These are phyloP conservation scores for Dictyostelium firmibasis DNA, from an alignment of 78 protist genomes.

Conservation along the genomic window DNA sequence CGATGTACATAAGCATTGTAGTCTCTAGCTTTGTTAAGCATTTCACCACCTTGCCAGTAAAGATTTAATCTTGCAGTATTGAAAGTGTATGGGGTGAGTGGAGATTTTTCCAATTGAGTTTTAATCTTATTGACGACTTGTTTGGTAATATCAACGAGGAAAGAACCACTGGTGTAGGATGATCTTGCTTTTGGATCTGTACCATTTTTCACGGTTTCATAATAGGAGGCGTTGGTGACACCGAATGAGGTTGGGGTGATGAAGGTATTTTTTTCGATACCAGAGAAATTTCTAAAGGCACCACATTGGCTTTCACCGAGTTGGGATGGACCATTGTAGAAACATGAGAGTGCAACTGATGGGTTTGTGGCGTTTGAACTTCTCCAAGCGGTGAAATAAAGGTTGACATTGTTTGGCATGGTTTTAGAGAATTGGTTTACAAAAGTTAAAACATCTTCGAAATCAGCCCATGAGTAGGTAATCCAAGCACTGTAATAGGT, in stretches of 20 bases:
- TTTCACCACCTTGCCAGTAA: constrained; percentile 68
- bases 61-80: constrained; percentile 51
- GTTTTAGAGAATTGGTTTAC: constrained; percentile 9
- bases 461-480: constrained; percentile 23
- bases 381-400: constrained; percentile 47
- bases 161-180: constrained; percentile 48
- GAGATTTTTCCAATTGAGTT: constrained; percentile 17
- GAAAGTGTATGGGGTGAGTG: constrained; percentile 27
- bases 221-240: neutral
- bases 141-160: neutral
- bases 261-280: neutral
- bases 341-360: constrained; percentile 46
- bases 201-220: constrained; percentile 40
- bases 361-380: constrained; percentile 7
- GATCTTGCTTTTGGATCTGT: constrained; percentile 63
- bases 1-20: constrained; percentile 39
- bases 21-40: constrained; percentile 18
- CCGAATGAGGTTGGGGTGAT: neutral
- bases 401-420: constrained; percentile 24
- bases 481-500: constrained; percentile 51
- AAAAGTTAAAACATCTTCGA: constrained; percentile 22
- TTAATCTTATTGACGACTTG: neutral
- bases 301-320: constrained; percentile 27
- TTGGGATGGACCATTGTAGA: constrained; percentile 17
- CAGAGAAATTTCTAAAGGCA: neutral